Base-by-base conservation (phyloP, 108 stramenopile genomes). In the Skeletonema costatum region DNA sequence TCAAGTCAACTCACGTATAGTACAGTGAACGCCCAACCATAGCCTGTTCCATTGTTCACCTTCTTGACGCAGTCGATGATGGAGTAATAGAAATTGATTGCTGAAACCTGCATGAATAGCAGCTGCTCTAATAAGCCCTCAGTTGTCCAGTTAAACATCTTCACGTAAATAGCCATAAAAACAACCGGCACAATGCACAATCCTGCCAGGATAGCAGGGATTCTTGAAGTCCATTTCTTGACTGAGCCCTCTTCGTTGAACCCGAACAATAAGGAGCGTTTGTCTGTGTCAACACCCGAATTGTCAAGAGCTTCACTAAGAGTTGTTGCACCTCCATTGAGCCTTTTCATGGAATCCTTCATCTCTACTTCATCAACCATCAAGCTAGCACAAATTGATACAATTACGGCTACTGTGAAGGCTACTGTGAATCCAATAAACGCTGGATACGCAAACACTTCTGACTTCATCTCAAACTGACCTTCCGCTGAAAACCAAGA, bases 361-460 rank as follows among this genome's bases (percentile, higher is more conserved):
- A 41, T 16, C 63, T 73, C 73, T 31, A 65, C 39, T 14, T 64
- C 36, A 30, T 66, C 48, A 9, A 73, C 64, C 41, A 36, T 9
- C 38, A 73, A 29, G 8, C 33, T 31, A 25, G 63, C 63, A 10
- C 64, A 16, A 5, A 73, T 73, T 32, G 73, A 73, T 14, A 64
- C 13, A 19, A 46, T 8, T 10, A 73, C 73, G 19, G 44, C 73
- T 35, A 73, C 29, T 30, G 63, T 38, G 64, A 73, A 73, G 19
- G 44, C 73, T 35, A 73, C 29, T 30, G 63, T 38, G 64, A 73
- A 73, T 4, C 64, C 62, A 42, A 73, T 65, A 12, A 73, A 65
- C 30, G 73, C 32, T 32, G 73, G 73, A 73, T 73, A 66, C 8
- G 48, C 48, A 33, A 41, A 32, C 21, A 73, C 39, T 14, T 64